phyloP scores from a whole-genome alignment of 2,329 filamentous ascomycete genomes.

The Fusarium proliferatum region DNA sequence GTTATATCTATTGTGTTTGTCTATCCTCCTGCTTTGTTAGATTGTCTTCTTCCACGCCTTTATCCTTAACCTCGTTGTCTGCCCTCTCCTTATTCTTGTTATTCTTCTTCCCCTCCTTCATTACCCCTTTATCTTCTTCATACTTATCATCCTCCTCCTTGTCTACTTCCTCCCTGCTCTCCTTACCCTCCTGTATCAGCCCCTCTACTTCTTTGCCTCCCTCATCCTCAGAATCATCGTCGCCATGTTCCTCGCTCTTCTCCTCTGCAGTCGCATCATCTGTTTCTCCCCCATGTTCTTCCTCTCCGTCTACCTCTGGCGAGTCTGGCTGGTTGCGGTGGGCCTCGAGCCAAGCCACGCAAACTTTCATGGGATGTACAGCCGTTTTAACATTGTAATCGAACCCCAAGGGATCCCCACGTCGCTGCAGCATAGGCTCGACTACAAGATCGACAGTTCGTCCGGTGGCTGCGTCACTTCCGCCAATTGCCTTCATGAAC shows the following conservation, averaged over 20 bases:
- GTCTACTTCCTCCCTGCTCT: neutral
- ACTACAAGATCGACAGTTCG: neutral
- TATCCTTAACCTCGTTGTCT: neutral
- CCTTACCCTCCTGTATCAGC: too few relatives aligned
- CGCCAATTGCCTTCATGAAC: too few relatives aligned
- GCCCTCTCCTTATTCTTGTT: neutral
- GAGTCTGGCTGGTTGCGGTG: neutral
- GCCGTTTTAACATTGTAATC: neutral
- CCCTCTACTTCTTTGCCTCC: too few relatives aligned
- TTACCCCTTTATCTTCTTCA: neutral
- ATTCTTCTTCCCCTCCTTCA: neutral
- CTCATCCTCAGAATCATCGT: neutral
- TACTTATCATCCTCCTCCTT: neutral
- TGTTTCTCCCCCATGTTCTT: neutral
- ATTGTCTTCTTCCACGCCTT: neutral
- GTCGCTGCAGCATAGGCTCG: neutral
- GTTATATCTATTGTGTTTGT: fast-evolving
- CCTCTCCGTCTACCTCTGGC: neutral
- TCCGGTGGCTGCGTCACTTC: too few relatives aligned
- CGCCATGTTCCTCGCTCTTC: neutral
- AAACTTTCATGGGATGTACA: neutral
- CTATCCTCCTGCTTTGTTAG: neutral
- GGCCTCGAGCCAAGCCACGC: neutral
- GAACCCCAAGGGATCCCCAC: neutral
- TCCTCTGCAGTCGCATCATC: neutral